Evolutionary conservation across 2,329 filamentous ascomycete genomes (phyloP), one percentile per base, ranked within the genome.

Genomic region (Botrytis galanthina): DNA sequence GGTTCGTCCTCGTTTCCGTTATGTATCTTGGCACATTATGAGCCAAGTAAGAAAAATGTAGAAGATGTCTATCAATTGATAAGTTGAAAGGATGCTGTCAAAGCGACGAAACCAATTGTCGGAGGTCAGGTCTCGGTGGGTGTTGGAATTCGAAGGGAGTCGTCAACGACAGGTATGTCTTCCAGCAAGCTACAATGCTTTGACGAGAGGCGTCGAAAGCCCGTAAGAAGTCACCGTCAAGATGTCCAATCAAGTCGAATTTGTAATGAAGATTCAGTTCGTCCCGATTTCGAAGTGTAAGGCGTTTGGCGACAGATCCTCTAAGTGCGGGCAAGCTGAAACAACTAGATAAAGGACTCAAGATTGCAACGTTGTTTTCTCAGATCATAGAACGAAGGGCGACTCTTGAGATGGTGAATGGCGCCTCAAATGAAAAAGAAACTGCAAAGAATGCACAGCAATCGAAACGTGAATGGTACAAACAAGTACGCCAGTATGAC

Each of bases 31-130:
- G 61, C 32, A 72, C 70, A 72, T 72, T 18, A 68, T 72, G 70
- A 60, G 48, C 48, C 61, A 72, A 60, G 39, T 68, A 29, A 63
- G 62, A 59, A 60, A 51, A 39, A 42, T 26, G 37, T 59, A 8
- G 62, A 46, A 37, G 39, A 42, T 59, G 35, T 66, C 46, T 57
- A 68, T 68, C 35, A 68, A 39, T 67, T 29, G 51, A 54, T 26
- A 26, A 51, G 3, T 68, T 60, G 48, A 68, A 60, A 60, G 70
- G 62, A 72, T 72, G 70, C 70, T 72, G 20, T 72, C 70, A 67
- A 72, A 68, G 70, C 70, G 46, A 59, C 62, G 62, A 72, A 72
- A 72, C 32, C 39, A 46, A 32, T 26, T 44, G 48, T 68, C 61
- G 70, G 59, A 72, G 46, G 39, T 67, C 18, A 35, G 37, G 46